Conservation (phyloP, 2,329 filamentous ascomycete genomes). For the Colletotrichum euphorbiae region DNA sequence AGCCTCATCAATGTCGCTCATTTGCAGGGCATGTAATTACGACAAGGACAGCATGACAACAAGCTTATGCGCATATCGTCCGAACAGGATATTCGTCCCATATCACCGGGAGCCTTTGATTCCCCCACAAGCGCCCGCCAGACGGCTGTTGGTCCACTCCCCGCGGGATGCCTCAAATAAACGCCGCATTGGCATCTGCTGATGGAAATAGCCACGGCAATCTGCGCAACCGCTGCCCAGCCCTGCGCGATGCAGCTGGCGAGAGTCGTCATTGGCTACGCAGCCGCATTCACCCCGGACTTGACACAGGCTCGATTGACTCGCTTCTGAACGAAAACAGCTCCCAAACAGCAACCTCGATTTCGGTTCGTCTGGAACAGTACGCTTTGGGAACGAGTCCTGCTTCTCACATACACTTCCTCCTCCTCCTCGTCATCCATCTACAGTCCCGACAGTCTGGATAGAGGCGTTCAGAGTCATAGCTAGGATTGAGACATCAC, state of each 20-base stretch:
- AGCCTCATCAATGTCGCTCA: conserved; percentile 22
- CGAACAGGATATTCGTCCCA: conserved; percentile 27
- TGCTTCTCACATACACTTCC: not conserved
- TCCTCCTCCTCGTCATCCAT: conserved; percentile 31
- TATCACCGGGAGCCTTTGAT: conserved; percentile 3
- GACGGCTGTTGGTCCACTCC: conserved; percentile 10
- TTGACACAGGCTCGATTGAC: not conserved
- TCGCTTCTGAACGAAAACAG: conserved; percentile 25
- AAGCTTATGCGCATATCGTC: conserved; percentile 18
- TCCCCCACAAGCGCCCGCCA: conserved; percentile 27
- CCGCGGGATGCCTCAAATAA: conserved; percentile 21
- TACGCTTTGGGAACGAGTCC: conserved; percentile 20
- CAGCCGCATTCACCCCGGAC: conserved; percentile 32
- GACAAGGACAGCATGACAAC: conserved; percentile 17
- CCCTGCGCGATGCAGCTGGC: conserved; percentile 15
- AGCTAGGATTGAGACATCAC: conserved; percentile 28
- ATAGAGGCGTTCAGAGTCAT: conserved; percentile 23
- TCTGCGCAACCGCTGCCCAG: conserved; percentile 33
- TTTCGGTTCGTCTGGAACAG: not conserved
- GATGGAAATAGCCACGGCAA: conserved; percentile 38
- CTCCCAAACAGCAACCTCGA: not conserved
- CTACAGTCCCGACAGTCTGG: conserved; percentile 31
- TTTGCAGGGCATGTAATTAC: conserved; percentile 14
- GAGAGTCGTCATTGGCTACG: conserved; percentile 15
- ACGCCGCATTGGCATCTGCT: conserved; percentile 19